A percentile compares a stretch with the other conserved stretches of the same genome.
Evolutionary conservation across 1,284 basidiomycete genomes (phyloP).

Genomic region (Sutorius eximius): DNA sequence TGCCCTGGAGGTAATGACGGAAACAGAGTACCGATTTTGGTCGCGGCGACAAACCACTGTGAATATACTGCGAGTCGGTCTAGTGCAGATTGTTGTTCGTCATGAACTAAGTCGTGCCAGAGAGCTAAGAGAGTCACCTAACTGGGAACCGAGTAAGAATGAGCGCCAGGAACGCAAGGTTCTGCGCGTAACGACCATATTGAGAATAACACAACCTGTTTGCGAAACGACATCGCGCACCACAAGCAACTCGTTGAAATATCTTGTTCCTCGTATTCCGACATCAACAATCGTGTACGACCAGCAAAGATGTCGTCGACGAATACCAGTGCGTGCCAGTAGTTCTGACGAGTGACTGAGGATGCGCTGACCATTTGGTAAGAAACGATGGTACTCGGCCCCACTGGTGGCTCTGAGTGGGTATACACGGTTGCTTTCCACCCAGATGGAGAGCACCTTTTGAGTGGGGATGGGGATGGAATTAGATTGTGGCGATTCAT

Average conservation of each 20-base stretch:
- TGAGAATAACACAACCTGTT: no score
- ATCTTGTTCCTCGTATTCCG: no score
- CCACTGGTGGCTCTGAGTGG: accelerated
- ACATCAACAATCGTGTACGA: neutral
- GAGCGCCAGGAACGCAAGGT: neutral
- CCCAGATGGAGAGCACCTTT: neutral
- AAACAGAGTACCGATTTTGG: no score
- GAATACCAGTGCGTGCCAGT: neutral
- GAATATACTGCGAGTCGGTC: no score
- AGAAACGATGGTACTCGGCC: no score
- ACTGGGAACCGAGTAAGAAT: no score
- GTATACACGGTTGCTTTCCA: no score
- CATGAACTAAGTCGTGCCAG: neutral
- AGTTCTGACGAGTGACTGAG: neutral
- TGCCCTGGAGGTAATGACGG: no score
- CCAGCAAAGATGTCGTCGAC: neutral
- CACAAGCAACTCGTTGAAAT: no score
- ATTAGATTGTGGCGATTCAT: neutral
- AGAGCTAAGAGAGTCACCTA: no score
- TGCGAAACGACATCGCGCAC: neutral
- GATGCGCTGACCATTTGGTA: neutral
- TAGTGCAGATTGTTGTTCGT: neutral
- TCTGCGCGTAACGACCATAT: neutral
- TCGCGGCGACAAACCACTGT: no score
- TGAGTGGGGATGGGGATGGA: neutral